Evolutionary conservation across 345 rosid genomes (phyloP).

Genomic region (Dipteronia dyeriana): DNA sequence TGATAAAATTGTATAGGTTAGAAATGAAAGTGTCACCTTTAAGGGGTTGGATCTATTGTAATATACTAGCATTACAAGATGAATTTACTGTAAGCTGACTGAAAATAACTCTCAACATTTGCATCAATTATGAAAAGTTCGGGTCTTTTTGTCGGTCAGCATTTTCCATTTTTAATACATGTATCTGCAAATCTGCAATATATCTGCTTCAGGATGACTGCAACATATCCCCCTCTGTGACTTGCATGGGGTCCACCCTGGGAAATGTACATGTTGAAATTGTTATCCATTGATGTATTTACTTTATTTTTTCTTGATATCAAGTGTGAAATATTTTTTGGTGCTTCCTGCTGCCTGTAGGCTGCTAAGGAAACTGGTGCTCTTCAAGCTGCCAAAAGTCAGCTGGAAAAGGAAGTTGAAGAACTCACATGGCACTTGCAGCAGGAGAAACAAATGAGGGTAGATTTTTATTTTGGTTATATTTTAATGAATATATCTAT

Average conservation of each 20-base stretch:
- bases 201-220: constrained; percentile 4
- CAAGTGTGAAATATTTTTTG: constrained; percentile 3
- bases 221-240: background rate
- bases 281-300: background rate
- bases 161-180: background rate
- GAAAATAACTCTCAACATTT: background rate
- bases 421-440: constrained; percentile 82
- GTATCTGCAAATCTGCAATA: constrained; percentile 8
- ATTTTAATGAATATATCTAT: background rate
- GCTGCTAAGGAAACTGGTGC: constrained; percentile 97
- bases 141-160: background rate
- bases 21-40: background rate
- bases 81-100: background rate
- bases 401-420: constrained; percentile 92
- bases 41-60: background rate
- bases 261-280: constrained; percentile 3
- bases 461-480: constrained; percentile 26
- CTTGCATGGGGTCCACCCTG: background rate
- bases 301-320: background rate
- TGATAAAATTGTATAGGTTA: background rate
- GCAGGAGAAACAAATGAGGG: constrained; percentile 87
- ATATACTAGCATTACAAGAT: background rate
- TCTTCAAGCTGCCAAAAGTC: constrained; percentile 91
- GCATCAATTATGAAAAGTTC: background rate
- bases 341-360: constrained; percentile 42